Evolutionary conservation across 306 rosid genomes (phyloP).

Genomic region (Glycine tomentella): DNA sequence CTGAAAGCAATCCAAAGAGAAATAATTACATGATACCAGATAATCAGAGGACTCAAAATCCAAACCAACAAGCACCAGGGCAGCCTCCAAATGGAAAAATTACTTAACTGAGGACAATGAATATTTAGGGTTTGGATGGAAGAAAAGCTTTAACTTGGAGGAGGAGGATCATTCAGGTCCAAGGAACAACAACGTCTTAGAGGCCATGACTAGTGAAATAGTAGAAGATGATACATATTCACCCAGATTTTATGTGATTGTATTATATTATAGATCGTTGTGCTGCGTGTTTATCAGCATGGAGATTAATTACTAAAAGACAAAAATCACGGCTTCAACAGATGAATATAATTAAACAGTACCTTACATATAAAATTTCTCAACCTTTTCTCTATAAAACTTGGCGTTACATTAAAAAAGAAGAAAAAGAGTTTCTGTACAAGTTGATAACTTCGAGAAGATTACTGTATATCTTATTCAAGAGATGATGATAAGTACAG

Average conservation of each 20-base stretch:
- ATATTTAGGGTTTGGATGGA: too few relatives aligned
- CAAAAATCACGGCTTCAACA: neutral
- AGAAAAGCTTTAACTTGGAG: too few relatives aligned
- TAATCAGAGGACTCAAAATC: constrained; percentile 33
- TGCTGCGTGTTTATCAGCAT: neutral
- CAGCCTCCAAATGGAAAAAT: too few relatives aligned
- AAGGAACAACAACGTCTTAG: too few relatives aligned
- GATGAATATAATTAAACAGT: neutral
- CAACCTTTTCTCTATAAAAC: neutral
- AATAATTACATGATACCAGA: constrained; percentile 7
- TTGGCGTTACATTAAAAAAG: neutral
- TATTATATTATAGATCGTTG: neutral
- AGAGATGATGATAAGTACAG: too few relatives aligned
- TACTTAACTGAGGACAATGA: too few relatives aligned
- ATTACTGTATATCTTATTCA: too few relatives aligned
- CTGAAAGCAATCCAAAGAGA: constrained; percentile 39
- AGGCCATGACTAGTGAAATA: too few relatives aligned
- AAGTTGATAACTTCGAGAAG: neutral
- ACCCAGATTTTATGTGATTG: constrained; percentile 74
- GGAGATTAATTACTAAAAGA: neutral
- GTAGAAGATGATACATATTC: constrained; percentile 85
- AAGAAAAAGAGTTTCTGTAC: neutral
- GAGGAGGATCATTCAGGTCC: too few relatives aligned
- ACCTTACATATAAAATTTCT: neutral
- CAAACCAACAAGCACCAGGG: constrained; percentile 36